Conservation (phyloP, 2,329 filamentous ascomycete genomes). For the Colletotrichum salicis region DNA sequence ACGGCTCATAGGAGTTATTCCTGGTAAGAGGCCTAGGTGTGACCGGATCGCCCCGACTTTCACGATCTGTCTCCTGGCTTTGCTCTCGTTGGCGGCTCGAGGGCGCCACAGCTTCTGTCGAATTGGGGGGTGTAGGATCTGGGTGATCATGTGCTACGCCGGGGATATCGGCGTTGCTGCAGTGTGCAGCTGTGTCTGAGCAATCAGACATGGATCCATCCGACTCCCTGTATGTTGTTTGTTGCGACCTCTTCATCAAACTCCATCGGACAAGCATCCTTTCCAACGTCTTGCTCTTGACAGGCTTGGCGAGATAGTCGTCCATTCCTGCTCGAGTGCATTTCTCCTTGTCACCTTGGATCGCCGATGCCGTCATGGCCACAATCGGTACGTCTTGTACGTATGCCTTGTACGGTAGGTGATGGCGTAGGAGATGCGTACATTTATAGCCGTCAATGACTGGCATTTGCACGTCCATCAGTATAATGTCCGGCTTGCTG, state of each 20-base stretch:
- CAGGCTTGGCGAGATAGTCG: slow-evolving; percentile 79
- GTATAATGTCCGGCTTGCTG: slow-evolving; percentile 75
- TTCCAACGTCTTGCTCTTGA: slow-evolving; percentile 74
- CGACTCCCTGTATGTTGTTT: slow-evolving; percentile 17
- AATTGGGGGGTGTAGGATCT: not conserved
- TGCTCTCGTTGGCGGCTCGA: not conserved
- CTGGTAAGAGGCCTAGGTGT: slow-evolving; percentile 54
- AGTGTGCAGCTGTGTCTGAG: slow-evolving; percentile 57
- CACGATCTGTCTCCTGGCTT: slow-evolving; percentile 7
- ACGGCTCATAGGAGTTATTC: slow-evolving; percentile 52
- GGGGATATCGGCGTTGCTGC: slow-evolving; percentile 54
- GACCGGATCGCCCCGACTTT: slow-evolving; percentile 41
- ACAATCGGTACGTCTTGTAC: slow-evolving; percentile 76
- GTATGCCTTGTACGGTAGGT: slow-evolving; percentile 70
- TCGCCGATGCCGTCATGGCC: slow-evolving; percentile 84
- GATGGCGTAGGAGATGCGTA: slow-evolving; percentile 77
- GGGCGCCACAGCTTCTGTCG: not conserved
- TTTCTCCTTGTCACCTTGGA: slow-evolving; percentile 80
- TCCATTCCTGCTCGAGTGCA: slow-evolving; percentile 81
- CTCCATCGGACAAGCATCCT: slow-evolving; percentile 79
- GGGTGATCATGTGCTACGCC: slow-evolving; percentile 39
- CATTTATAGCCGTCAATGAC: slow-evolving; percentile 82
- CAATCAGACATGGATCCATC: slow-evolving; percentile 52
- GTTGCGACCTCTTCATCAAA: slow-evolving; percentile 44
- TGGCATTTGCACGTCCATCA: slow-evolving; percentile 83